A percentile compares a stretch with the other conserved stretches of the same genome.
These are phyloP conservation scores for Globisporangium cylindrosporum DNA, from an alignment of 352 stramenopile species.

Conservation along the genomic window DNA sequence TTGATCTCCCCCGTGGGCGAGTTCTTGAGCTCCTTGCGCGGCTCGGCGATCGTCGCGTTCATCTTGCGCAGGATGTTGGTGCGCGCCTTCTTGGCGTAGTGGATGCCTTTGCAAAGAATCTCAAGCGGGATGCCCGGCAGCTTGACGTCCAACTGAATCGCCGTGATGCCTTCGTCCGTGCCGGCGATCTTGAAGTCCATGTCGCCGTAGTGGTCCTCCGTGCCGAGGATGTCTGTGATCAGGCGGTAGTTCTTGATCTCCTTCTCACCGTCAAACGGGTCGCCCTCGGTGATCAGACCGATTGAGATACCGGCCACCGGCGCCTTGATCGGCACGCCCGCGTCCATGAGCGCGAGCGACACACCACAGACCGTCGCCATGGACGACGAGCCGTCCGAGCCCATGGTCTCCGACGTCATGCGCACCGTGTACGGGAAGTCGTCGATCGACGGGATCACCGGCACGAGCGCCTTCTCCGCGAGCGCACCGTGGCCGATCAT, in stretches of 20 bases:
- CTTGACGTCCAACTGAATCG: constrained; percentile 97
- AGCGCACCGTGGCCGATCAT: constrained; percentile 97
- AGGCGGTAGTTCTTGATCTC: constrained; percentile 85
- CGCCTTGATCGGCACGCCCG: constrained; percentile 92
- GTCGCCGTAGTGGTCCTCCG: constrained; percentile 96
- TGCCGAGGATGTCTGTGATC: constrained; percentile 96
- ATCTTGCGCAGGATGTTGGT: constrained; percentile 85
- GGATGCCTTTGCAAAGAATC: constrained; percentile 84
- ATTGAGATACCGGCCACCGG: constrained; percentile 96
- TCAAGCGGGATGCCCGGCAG: constrained; percentile 81
- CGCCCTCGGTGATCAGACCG: constrained; percentile 76
- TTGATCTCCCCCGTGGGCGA: constrained; percentile 34
- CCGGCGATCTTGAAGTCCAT: constrained; percentile 99
- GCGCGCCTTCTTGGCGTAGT: constrained; percentile 80
- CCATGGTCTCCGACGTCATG: constrained; percentile 96
- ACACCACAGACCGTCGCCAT: constrained; percentile 98
- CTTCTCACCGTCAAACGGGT: constrained; percentile 64
- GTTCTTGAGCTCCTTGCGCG: constrained; percentile 55
- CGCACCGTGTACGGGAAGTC: constrained; percentile 97
- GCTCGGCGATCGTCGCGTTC: constrained; percentile 60
- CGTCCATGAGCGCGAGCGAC: constrained; percentile 96
- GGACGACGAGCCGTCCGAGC: constrained; percentile 92
- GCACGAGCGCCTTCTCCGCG: constrained; percentile 94
- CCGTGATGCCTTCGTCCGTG: constrained; percentile 89
- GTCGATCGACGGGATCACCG: constrained; percentile 87